These are phyloP conservation scores for Sarocladium brachiariae DNA, from an alignment of 2,329 filamentous ascomycete species.

Conservation along the genomic window DNA sequence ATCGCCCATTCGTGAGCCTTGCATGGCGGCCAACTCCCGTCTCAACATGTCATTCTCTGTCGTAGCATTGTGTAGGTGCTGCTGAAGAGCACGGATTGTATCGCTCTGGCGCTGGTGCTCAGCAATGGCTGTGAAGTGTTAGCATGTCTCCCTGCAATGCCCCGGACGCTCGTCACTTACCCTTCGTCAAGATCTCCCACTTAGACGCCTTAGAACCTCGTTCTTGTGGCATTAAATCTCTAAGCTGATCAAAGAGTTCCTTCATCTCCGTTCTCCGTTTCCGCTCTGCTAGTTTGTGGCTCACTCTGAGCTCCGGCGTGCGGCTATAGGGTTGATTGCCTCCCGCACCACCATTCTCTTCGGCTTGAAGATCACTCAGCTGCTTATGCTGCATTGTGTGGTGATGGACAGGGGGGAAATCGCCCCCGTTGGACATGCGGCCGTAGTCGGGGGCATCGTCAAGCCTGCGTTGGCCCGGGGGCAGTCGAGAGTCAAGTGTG, in stretches of 20 bases:
- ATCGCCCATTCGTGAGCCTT: conserved; percentile 25
- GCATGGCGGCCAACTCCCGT: conserved; percentile 39
- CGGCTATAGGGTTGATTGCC: conserved; percentile 71
- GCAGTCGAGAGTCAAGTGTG: conserved; percentile 65
- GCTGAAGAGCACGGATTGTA: conserved; percentile 37
- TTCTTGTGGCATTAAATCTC: conserved; percentile 72
- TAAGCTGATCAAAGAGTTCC: conserved; percentile 73
- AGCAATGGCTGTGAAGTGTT: conserved; percentile 4
- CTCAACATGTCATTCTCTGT: conserved; percentile 42
- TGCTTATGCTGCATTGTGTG: conserved; percentile 71
- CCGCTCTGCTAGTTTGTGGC: conserved; percentile 77
- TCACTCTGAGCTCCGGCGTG: conserved; percentile 74
- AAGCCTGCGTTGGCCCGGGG: conserved; percentile 63
- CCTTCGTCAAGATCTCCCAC: conserved; percentile 83
- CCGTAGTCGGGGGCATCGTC: conserved; percentile 53
- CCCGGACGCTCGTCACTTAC: conserved; percentile 37
- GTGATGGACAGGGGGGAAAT: conserved; percentile 60
- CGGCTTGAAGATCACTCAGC: conserved; percentile 57
- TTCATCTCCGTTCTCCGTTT: conserved; percentile 87
- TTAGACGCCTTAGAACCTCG: conserved; percentile 81
- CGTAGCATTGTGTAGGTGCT: conserved; percentile 34
- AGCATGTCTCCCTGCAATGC: not conserved
- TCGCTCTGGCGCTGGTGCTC: conserved; percentile 35
- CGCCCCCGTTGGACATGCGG: conserved; percentile 43
- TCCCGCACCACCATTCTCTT: conserved; percentile 42